Conservation (phyloP, 2,329 filamentous ascomycete genomes). For the Phaeosphaeria sp. region DNA sequence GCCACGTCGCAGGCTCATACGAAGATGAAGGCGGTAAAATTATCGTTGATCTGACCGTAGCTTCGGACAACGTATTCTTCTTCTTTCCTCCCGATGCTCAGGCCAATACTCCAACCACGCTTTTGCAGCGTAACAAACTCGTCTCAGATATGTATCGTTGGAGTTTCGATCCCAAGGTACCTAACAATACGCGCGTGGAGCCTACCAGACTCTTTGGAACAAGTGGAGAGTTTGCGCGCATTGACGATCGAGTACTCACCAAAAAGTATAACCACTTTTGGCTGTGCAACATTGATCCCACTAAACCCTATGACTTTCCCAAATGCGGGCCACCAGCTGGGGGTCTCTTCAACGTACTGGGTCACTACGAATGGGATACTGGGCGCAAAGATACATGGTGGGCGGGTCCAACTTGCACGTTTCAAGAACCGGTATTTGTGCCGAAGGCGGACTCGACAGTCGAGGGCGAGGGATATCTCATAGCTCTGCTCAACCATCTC, state of each 20-base stretch:
- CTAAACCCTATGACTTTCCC: slow-evolving; percentile 36
- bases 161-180: slow-evolving; percentile 47
- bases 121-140: slow-evolving; percentile 52
- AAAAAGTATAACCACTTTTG: slow-evolving; percentile 50
- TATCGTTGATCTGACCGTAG: slow-evolving; percentile 47
- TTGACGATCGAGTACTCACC: slow-evolving; percentile 54
- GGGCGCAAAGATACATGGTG: slow-evolving; percentile 43
- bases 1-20: slow-evolving; percentile 53
- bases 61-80: slow-evolving; percentile 53
- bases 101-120: slow-evolving; percentile 34
- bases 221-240: slow-evolving; percentile 53
- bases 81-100: slow-evolving; percentile 50
- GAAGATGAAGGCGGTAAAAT: slow-evolving; percentile 48
- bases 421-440: slow-evolving; percentile 63
- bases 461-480: slow-evolving; percentile 60
- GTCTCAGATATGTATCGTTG: slow-evolving; percentile 48
- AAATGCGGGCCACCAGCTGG: slow-evolving; percentile 43
- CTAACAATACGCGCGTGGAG: slow-evolving; percentile 35
- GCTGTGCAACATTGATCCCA: slow-evolving; percentile 48
- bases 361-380: slow-evolving; percentile 40
- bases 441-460: slow-evolving; percentile 48
- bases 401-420: slow-evolving; percentile 50
- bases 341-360: slow-evolving; percentile 43
- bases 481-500: slow-evolving; percentile 53
- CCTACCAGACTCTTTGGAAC: slow-evolving; percentile 44